Evolutionary conservation across 192 early-diverging fungal genomes (phyloP).

Genomic region (Chytriomyces confervae): DNA sequence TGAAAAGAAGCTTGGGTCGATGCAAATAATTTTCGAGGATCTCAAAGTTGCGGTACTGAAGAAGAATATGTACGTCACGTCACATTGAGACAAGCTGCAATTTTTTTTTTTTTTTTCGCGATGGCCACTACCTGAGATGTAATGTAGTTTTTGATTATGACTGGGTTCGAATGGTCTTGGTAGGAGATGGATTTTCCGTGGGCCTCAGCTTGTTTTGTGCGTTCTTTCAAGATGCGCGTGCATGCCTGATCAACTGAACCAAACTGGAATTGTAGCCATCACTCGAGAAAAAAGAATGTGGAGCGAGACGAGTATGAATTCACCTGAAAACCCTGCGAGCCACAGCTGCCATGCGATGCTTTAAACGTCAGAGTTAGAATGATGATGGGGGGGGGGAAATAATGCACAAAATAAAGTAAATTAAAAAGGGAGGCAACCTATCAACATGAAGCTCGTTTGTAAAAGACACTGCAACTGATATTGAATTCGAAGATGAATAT

Average conservation of each 20-base stretch:
- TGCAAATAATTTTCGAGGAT: slow-evolving; percentile 52
- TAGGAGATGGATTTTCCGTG: neutral
- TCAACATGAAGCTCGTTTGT: slow-evolving; percentile 15
- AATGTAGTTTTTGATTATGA: slow-evolving; percentile 37
- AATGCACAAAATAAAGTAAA: neutral
- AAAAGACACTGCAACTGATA: slow-evolving; percentile 15
- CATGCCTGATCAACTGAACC: slow-evolving; percentile 41
- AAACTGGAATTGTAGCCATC: neutral
- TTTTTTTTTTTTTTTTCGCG: neutral
- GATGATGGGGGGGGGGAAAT: too few relatives aligned
- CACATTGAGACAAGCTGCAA: neutral
- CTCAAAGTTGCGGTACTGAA: slow-evolving; percentile 58
- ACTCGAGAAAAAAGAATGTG: too few relatives aligned
- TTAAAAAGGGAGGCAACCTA: slow-evolving; percentile 25
- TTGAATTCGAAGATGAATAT: neutral
- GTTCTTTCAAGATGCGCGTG: slow-evolving; percentile 6
- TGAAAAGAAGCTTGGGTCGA: slow-evolving; percentile 43
- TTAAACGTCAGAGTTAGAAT: neutral
- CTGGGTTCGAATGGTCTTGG: neutral
- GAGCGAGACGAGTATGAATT: too few relatives aligned
- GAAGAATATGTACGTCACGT: neutral
- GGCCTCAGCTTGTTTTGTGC: neutral
- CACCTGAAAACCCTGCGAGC: slow-evolving; percentile 20
- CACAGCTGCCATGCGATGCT: slow-evolving; percentile 28
- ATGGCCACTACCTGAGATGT: slow-evolving; percentile 34